phyloP scores from a whole-genome alignment of 2,329 filamentous ascomycete genomes.

The Colletotrichum neosansevieriae region DNA sequence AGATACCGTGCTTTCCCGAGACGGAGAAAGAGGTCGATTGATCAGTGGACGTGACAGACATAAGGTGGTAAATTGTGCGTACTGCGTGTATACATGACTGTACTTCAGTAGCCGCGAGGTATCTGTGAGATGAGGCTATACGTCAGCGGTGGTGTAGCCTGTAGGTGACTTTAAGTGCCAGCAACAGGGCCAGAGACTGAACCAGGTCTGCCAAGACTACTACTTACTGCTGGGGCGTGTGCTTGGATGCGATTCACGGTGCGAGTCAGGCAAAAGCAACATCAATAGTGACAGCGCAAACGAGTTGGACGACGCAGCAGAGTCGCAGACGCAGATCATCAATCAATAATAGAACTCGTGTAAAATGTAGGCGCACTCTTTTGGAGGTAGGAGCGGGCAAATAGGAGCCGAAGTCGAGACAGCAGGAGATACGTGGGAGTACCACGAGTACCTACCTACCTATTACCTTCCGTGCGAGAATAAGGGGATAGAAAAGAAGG shows the following conservation, averaged over 20 bases:
- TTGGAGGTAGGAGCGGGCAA: neutral
- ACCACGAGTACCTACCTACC: neutral
- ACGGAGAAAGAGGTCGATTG: neutral
- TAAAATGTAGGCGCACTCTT: neutral
- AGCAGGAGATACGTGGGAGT: conserved; percentile 3
- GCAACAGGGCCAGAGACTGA: neutral
- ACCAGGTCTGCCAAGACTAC: neutral
- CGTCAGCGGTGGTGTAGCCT: conserved; percentile 32
- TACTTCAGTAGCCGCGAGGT: neutral
- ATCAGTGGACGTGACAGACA: neutral
- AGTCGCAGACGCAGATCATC: conserved; percentile 14
- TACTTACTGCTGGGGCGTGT: neutral
- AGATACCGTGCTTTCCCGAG: conserved; percentile 3
- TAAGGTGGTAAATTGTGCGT: neutral
- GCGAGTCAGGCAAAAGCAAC: conserved; percentile 32
- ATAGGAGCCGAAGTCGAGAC: conserved; percentile 2
- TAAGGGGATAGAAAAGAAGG: too few species aligned
- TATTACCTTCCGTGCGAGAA: neutral
- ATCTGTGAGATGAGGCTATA: conserved; percentile 9
- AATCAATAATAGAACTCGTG: neutral
- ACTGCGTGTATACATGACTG: neutral
- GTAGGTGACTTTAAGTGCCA: conserved; percentile 30
- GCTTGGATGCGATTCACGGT: neutral
- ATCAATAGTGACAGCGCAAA: neutral
- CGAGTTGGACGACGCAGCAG: conserved; percentile 12